Evolutionary conservation across 176 grass and related monocot species (phyloP), one percentile per base, ranked within the genome.

Genomic region (Eragrostis curvula): DNA sequence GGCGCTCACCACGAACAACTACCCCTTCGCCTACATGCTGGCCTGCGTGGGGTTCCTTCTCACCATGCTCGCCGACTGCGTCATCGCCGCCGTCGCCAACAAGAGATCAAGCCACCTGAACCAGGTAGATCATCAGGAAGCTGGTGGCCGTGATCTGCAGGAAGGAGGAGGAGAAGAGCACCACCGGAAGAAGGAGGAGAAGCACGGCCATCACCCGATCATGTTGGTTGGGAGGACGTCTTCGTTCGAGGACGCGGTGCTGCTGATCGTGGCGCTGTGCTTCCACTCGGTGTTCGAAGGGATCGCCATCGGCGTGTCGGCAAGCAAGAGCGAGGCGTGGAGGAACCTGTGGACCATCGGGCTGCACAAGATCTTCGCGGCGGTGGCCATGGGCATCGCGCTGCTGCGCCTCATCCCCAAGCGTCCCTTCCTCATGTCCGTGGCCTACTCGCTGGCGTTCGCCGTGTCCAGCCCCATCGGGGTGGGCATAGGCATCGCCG

Each of bases 261-360:
- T 97, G 46, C 91, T 97, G 53, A 94, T 97, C 20, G 5, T 94
- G 4, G 94, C 94, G 9, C 89, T 97, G 27, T 97, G 94, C 60
- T 94, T 94, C 79, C 94, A 94, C 78, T 97, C 94, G 23, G 70
- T 97, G 65, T 97, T 97, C 62, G 91, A 94, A 81, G 91, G 91
- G 3, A 92, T 97, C 70, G 94, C 94, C 28, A 88, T 97, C 0
- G 91, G 94, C 36, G 92, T 97, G 5, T 84, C 94, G 67, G 83
- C 46, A 2, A 94, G 73, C 0, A 92, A 85, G 82, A 68, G 58
- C 25, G 88, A 83, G 7, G 89, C 87, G 5, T 97, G 92, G 89
- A 79, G 89, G 57, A 94, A 94, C 73, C 87, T 97, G 9, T 97
- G 94, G 94, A 97, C 91, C 6, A 97, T 94, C 66, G 70, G 83